Base-by-base conservation (phyloP, 495 filamentous ascomycete species). In the Entonaema liquescens region DNA sequence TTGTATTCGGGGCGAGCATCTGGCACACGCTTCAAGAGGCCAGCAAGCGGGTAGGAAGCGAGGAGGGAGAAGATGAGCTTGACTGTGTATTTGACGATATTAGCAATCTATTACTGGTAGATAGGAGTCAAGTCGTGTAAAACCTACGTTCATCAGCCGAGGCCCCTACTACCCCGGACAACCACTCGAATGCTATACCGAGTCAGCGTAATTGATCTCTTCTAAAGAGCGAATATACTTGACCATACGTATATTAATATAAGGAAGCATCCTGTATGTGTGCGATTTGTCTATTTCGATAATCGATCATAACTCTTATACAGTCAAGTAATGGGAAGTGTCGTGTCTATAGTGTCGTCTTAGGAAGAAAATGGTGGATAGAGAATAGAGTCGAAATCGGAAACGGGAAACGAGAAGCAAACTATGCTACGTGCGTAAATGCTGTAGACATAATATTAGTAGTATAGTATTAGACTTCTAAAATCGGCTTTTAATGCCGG, bases 1-100 rank as follows among this genome's bases (percentile, higher is more conserved):
- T 98, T 99, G 70, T 90, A 89, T 76, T 88, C 91, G 6, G 95
- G 95, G 54, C 91, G 86, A 47, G 83, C 75, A 80, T 99, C 95
- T 31, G 95, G 96, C 36, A 99, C 88, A 44, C 96, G 88, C 79
- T 99, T 99, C 13, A 99, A 85, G 58, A 97, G 74, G 40, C 85
- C 95, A 49, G 95, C 93, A 58, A 99, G 86, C 11, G 95, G 95
- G 78, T 97, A 99, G 31, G 96, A 98, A 28, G 98, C 79, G 44
- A 98, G 85, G 79, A 99, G 95, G 15, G 93, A 93, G 78, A 89
- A 89, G 71, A 97, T 90, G 76, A 98, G 90, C 77, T 99, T 99
- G 59, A 99, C 95, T 98, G 65, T 63, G 50, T 28, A 7, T 19
- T 53, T 38, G 4, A 23, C 9, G n/a, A 47, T 57, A 3, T 50